phyloP scores from a whole-genome alignment of 2,329 filamentous ascomycete species.

The Macrophomina pseudophaseolina region DNA sequence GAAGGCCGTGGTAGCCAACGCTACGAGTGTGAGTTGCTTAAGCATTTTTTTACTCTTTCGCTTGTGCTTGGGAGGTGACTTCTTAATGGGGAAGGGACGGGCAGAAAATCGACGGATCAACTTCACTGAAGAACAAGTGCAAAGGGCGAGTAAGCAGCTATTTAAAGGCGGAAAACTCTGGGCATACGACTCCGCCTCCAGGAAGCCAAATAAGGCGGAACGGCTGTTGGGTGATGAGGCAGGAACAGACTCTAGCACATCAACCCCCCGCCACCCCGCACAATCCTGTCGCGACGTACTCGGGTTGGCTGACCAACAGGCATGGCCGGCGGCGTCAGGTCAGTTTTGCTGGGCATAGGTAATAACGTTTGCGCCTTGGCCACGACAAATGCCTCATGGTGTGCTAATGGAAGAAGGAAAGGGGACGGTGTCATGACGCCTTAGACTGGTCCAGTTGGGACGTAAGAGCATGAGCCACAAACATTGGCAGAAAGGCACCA shows the following conservation, averaged over 20 bases:
- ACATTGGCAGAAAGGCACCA: background rate
- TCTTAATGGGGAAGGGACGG: no score
- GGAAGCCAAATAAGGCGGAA: background rate
- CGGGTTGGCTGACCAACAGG: background rate
- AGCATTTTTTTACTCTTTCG: slow-evolving; percentile 40
- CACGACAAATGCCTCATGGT: background rate
- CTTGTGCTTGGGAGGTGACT: background rate
- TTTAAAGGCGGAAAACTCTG: slow-evolving; percentile 2
- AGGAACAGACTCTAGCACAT: slow-evolving; percentile 1
- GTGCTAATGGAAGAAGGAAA: background rate
- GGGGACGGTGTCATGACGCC: slow-evolving; percentile 11
- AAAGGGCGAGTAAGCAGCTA: background rate
- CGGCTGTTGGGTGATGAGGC: background rate
- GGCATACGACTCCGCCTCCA: slow-evolving; percentile 2
- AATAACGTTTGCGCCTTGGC: slow-evolving; percentile 11
- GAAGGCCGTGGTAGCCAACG: slow-evolving; percentile 41
- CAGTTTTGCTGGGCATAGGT: slow-evolving; percentile 6
- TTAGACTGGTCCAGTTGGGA: slow-evolving; percentile 1
- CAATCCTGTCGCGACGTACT: background rate
- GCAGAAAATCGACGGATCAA: background rate
- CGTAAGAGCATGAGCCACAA: background rate
- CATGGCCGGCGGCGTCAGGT: background rate
- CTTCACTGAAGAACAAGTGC: no score
- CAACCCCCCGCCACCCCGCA: background rate
- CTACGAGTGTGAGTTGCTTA: slow-evolving; percentile 44